These are phyloP conservation scores for Wickerhamomyces kurtzmanii DNA, from an alignment of 805 yeast genomes.

Conservation along the genomic window DNA sequence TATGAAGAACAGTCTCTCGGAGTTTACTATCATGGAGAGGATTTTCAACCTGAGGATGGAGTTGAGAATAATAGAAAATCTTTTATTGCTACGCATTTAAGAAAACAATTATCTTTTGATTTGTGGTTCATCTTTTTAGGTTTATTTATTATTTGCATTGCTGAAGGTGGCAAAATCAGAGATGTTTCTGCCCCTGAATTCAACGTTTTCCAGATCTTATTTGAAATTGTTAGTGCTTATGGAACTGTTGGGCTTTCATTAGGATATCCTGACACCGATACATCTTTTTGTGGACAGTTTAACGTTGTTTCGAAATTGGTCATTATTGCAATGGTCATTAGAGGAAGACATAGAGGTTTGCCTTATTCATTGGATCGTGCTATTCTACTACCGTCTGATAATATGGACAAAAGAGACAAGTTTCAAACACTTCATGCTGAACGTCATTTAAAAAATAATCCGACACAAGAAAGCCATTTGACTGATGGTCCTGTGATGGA, in stretches of 20 bases:
- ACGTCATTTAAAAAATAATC: constrained; percentile 6
- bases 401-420: constrained; percentile 50
- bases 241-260: constrained; percentile 93
- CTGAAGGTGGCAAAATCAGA: constrained; percentile 60
- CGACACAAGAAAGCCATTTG: constrained; percentile 14
- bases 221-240: constrained; percentile 90
- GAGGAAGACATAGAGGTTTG: constrained; percentile 95
- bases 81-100: constrained; percentile 78
- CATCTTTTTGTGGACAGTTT: constrained; percentile 71
- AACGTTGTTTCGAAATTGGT: constrained; percentile 69
- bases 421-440: constrained; percentile 20
- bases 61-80: constrained; percentile 31
- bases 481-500: constrained; percentile 16
- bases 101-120: constrained; percentile 89
- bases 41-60: constrained; percentile 8
- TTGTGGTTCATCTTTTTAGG: constrained; percentile 90
- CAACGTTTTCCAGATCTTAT: constrained; percentile 62
- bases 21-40: constrained; percentile 42
- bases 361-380: constrained; percentile 94
- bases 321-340: constrained; percentile 79
- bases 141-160: constrained; percentile 74
- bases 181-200: constrained; percentile 37
- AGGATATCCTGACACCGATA: constrained; percentile 61
- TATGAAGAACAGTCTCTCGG: constrained; percentile 97
- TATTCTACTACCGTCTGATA: constrained; percentile 70